A percentile compares a stretch with the other conserved stretches of the same genome.
phyloP scores from a whole-genome alignment of 441 rosid genomes.

The Lepidium campestre region DNA sequence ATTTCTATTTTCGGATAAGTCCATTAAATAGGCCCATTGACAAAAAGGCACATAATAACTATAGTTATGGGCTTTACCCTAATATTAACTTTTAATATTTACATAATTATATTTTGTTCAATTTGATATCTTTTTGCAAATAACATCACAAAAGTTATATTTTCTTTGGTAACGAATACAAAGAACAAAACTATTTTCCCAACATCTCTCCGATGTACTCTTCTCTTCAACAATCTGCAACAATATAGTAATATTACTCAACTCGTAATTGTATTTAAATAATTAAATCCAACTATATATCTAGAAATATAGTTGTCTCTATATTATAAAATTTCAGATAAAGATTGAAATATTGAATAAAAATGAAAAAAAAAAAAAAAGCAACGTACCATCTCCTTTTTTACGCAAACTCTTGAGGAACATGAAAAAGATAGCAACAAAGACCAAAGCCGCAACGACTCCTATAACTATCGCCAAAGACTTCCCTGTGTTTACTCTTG shows the following conservation, averaged over 20 bases:
- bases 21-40: not conserved
- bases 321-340: not conserved
- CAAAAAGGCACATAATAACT: not conserved
- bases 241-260: not conserved
- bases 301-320: not conserved
- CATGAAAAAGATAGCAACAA: slow-evolving; percentile 33
- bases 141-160: not conserved
- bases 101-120: not conserved
- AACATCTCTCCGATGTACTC: not conserved
- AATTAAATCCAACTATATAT: not conserved
- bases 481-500: slow-evolving; percentile 25
- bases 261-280: not conserved
- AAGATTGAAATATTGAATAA: not conserved
- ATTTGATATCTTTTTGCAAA: not conserved
- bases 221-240: slow-evolving; percentile 24
- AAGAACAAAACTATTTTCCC: not conserved
- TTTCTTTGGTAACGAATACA: not conserved
- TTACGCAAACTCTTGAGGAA: slow-evolving; percentile 31
- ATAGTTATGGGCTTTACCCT: not conserved
- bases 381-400: slow-evolving; percentile 39
- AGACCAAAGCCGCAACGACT: slow-evolving; percentile 44
- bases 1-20: not conserved
- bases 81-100: not conserved
- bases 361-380: not conserved
- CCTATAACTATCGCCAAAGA: slow-evolving; percentile 59